These are phyloP conservation scores for Litchi chinensis DNA, from an alignment of 345 rosid species.

Conservation along the genomic window DNA sequence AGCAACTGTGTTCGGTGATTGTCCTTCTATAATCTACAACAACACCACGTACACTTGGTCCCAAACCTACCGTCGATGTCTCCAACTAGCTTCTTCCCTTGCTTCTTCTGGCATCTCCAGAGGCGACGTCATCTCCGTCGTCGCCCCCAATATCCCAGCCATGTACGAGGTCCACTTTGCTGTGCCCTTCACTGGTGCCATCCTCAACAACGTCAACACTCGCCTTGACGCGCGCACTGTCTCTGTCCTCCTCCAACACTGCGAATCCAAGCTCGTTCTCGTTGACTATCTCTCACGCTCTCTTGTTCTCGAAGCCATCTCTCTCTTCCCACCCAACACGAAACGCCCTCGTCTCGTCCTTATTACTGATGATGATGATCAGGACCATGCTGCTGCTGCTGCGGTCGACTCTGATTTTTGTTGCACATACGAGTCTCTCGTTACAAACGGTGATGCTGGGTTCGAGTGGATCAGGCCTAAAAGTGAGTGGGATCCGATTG, in stretches of 20 bases:
- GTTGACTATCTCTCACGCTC: conserved; percentile 54
- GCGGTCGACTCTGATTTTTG: conserved; percentile 25
- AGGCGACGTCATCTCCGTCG: conserved; percentile 68
- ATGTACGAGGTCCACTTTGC: conserved; percentile 95
- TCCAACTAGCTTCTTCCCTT: conserved; percentile 73
- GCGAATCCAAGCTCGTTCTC: conserved; percentile 64
- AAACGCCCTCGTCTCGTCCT: conserved; percentile 53
- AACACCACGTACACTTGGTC: conserved; percentile 67
- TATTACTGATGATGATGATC: conserved; percentile 44
- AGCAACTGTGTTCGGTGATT: conserved; percentile 43
- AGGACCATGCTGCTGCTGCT: conserved; percentile 18
- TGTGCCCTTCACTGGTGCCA: conserved; percentile 77
- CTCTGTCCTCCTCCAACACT: conserved; percentile 66
- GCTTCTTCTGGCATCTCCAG: conserved; percentile 46
- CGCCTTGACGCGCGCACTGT: conserved; percentile 81
- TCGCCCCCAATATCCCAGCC: conserved; percentile 70
- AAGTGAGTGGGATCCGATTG: conserved; percentile 70
- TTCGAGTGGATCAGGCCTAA: conserved; percentile 58
- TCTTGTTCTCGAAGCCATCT: conserved; percentile 54
- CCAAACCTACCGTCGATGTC: conserved; percentile 70
- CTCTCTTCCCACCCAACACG: conserved; percentile 32
- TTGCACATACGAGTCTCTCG: conserved; percentile 51
- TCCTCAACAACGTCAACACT: conserved; percentile 80
- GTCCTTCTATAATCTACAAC: conserved; percentile 60
- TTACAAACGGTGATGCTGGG: conserved; percentile 50